Evolutionary conservation across 2,329 filamentous ascomycete genomes (phyloP), one percentile per base, ranked within the genome.

Genomic region (Orbilia brochopaga): DNA sequence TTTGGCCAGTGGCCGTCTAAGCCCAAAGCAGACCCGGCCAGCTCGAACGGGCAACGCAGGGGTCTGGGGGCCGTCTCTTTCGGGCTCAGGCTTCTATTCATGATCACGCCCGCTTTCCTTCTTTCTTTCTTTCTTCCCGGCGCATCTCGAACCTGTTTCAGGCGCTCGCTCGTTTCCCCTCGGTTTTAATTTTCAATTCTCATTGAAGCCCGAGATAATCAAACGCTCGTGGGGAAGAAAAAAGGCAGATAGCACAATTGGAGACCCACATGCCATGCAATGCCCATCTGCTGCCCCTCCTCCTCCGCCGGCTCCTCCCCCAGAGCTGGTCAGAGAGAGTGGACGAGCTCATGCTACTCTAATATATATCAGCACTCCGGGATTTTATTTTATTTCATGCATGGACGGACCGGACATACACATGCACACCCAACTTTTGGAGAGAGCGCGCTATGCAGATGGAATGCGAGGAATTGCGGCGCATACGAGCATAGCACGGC

Each of bases 11-110:
- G n/a, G n/a, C n/a, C n/a, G n/a, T n/a, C 63, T 61, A 57, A 59
- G 50, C 59, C 66, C 58, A 64, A 70, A 69, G 63, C 58, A 70
- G 66, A 21, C 66, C 37, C 52, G 59, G 46, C 56, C 66, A 70
- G 27, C 66, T 64, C 66, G 58, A 70, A 70, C 59, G 57, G 66
- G 66, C 58, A 66, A 70, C 58, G 66, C 66, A 70, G 51, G 66
- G 66, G 59, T 70, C 55, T 63, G 37, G 8, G n/a, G n/a, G n/a
- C n/a, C n/a, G n/a, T n/a, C n/a, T n/a, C n/a, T n/a, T n/a, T n/a
- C n/a, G n/a, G n/a, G n/a, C n/a, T n/a, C n/a, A n/a, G n/a, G n/a
- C n/a, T n/a, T n/a, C n/a, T n/a, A n/a, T n/a, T n/a, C n/a, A n/a
- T n/a, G n/a, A n/a, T n/a, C n/a, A n/a, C n/a, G n/a, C n/a, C n/a